These are phyloP conservation scores for Tolypocladium inflatum DNA, from an alignment of 2,329 filamentous ascomycete species.

Conservation along the genomic window DNA sequence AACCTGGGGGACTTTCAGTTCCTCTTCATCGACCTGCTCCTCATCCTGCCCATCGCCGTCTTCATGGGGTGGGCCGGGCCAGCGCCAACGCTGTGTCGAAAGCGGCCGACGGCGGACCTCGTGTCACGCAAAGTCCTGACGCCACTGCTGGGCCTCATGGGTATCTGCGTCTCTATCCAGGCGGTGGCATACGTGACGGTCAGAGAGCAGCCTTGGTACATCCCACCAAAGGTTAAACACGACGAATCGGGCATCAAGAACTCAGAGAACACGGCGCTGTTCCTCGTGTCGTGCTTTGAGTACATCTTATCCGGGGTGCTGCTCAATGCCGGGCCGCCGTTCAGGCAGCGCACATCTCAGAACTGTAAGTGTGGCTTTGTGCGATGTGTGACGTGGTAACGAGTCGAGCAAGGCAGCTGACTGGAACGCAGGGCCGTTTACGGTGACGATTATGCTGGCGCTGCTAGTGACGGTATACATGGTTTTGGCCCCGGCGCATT, in stretches of 20 bases:
- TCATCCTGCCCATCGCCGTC: constrained; percentile 92
- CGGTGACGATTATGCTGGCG: constrained; percentile 62
- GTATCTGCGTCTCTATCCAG: constrained; percentile 70
- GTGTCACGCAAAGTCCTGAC: constrained; percentile 88
- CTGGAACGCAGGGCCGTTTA: constrained; percentile 60
- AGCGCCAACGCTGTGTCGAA: constrained; percentile 64
- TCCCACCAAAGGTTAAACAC: constrained; percentile 65
- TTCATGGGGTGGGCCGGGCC: constrained; percentile 98
- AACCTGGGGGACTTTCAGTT: constrained; percentile 98
- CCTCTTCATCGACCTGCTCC: constrained; percentile 83
- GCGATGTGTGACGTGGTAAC: neutral
- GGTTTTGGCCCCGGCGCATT: constrained; percentile 62
- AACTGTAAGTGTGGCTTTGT: constrained; percentile 56
- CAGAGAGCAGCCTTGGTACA: constrained; percentile 74
- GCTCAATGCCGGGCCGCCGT: constrained; percentile 83
- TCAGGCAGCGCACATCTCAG: constrained; percentile 66
- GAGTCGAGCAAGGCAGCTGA: neutral
- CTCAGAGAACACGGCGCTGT: constrained; percentile 86
- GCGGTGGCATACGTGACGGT: constrained; percentile 65
- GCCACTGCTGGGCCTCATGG: constrained; percentile 81
- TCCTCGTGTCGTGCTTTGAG: constrained; percentile 85
- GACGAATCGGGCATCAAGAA: constrained; percentile 82
- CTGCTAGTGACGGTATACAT: constrained; percentile 67
- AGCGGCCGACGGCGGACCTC: constrained; percentile 83
- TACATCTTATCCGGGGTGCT: constrained; percentile 88